phyloP scores from a whole-genome alignment of 2,329 filamentous ascomycete genomes.

The Colletotrichum shisoi region DNA sequence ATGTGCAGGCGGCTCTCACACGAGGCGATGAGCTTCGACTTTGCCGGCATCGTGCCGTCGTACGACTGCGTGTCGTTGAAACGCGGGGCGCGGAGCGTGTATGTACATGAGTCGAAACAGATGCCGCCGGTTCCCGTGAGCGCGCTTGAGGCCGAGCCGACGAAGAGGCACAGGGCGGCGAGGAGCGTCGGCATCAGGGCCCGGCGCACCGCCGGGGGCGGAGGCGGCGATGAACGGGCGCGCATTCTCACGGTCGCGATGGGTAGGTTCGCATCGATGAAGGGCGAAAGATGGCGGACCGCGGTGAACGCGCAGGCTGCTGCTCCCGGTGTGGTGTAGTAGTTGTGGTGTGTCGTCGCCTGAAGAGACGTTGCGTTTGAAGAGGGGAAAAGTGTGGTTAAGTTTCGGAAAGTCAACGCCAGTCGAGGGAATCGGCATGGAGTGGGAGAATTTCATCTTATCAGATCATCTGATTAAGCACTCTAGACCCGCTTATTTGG shows the following conservation, averaged over 20 bases:
- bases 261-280: constrained; percentile 20
- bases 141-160: constrained; percentile 16
- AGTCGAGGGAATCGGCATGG: background rate
- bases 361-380: background rate
- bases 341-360: background rate
- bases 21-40: constrained; percentile 39
- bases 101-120: constrained; percentile 49
- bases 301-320: background rate
- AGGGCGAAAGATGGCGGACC: background rate
- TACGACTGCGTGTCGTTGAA: constrained; percentile 46
- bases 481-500: background rate
- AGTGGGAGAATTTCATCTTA: constrained; percentile 37
- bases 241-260: constrained; percentile 32
- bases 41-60: constrained; percentile 31
- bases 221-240: constrained; percentile 14
- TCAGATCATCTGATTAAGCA: constrained; percentile 40
- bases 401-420: constrained; percentile 3
- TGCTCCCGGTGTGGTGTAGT: background rate
- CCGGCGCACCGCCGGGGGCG: constrained; percentile 4
- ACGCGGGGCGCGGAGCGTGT: constrained; percentile 43
- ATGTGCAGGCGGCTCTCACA: constrained; percentile 46
- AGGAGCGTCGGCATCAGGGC: background rate
- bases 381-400: background rate
- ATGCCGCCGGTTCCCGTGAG: constrained; percentile 22
- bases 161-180: constrained; percentile 27